Conservation (phyloP, 805 yeast genomes). For the Teunomyces aglyptinius region DNA sequence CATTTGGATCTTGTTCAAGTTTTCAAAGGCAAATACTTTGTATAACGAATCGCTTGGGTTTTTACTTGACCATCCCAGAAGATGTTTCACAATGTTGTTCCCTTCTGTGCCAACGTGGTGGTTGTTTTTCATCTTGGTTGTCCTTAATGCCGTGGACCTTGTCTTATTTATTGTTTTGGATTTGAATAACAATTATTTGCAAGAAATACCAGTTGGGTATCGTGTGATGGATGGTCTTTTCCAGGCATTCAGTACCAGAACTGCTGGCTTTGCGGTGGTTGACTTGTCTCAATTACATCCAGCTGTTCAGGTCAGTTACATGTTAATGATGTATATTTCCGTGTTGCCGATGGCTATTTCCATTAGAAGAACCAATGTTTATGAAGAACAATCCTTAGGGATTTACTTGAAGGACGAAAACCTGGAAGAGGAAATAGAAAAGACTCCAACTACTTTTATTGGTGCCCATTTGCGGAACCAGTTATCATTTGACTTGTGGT, state of each 20-base stretch:
- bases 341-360: slow-evolving; percentile 95
- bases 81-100: slow-evolving; percentile 90
- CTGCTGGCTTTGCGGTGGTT: slow-evolving; percentile 85
- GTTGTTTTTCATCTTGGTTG: slow-evolving; percentile 72
- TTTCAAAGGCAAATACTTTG: slow-evolving; percentile 64
- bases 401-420: slow-evolving; percentile 53
- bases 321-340: slow-evolving; percentile 98
- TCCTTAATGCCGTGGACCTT: slow-evolving; percentile 74
- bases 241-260: slow-evolving; percentile 90
- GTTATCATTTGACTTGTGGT: slow-evolving; percentile 94
- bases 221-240: slow-evolving; percentile 79
- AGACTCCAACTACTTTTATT: slow-evolving; percentile 58
- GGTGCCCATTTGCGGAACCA: slow-evolving; percentile 90
- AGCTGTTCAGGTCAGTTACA: slow-evolving; percentile 87
- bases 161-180: slow-evolving; percentile 79
- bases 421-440: slow-evolving; percentile 31
- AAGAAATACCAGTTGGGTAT: slow-evolving; percentile 60
- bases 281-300: slow-evolving; percentile 74
- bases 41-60: slow-evolving; percentile 78
- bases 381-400: slow-evolving; percentile 97
- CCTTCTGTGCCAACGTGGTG: slow-evolving; percentile 96
- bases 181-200: slow-evolving; percentile 46
- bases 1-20: slow-evolving; percentile 74
- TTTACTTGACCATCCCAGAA: slow-evolving; percentile 90
- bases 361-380: slow-evolving; percentile 93